Conservation (phyloP, 148 eudicot genomes). For the Polygonum aviculare region DNA sequence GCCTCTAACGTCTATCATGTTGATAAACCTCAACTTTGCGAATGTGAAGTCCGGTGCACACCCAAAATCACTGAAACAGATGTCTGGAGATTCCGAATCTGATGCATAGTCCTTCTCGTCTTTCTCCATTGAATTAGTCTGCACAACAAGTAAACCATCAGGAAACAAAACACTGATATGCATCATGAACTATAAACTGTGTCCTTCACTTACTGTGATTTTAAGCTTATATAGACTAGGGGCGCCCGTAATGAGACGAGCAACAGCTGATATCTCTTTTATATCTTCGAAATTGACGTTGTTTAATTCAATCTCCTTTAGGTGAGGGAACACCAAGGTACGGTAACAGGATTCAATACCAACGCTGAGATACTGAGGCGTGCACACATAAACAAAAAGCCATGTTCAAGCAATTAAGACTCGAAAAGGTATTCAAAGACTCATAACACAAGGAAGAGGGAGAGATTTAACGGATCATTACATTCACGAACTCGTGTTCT, state of each 20-base stretch:
- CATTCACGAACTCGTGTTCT: constrained; percentile 59
- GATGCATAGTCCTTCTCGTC: too few relatives aligned
- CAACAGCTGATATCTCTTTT: constrained; percentile 69
- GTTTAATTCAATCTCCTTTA: constrained; percentile 54
- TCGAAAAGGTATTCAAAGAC: background rate
- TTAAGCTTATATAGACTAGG: constrained; percentile 72
- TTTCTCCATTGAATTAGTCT: too few relatives aligned
- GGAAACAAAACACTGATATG: too few relatives aligned
- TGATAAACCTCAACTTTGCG: constrained; percentile 20
- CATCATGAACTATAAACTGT: too few relatives aligned
- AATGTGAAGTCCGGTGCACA: constrained; percentile 42
- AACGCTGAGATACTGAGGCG: constrained; percentile 56
- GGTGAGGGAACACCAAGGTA: constrained; percentile 27
- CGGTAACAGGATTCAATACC: constrained; percentile 47
- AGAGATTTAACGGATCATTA: constrained; percentile 12
- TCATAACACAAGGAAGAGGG: background rate
- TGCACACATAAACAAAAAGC: background rate
- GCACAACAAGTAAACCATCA: too few relatives aligned
- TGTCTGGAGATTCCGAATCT: constrained; percentile 23
- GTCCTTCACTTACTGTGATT: constrained; percentile 50
- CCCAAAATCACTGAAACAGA: constrained; percentile 47
- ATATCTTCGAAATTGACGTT: constrained; percentile 83
- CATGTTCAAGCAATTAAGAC: background rate
- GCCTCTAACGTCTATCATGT: background rate
- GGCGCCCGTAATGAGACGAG: constrained; percentile 64